These are phyloP conservation scores for Fraxinus albicans DNA, from an alignment of 305 asterid species.

Conservation along the genomic window DNA sequence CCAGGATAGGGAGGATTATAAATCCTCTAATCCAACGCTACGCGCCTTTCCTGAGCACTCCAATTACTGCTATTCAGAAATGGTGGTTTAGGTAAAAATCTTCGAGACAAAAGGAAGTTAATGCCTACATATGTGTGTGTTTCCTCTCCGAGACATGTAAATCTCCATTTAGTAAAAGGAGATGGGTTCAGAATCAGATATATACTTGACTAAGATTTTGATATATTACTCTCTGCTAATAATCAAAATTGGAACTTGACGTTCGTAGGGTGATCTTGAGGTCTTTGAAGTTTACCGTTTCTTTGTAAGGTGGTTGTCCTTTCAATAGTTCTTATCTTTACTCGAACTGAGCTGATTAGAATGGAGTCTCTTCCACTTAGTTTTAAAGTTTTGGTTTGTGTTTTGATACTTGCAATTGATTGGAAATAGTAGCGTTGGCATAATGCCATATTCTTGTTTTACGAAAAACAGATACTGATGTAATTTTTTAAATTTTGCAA, in stretches of 20 bases:
- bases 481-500: neutral
- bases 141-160: slow-evolving; percentile 18
- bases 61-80: slow-evolving; percentile 59
- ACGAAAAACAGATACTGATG: neutral
- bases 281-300: neutral
- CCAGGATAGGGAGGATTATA: slow-evolving; percentile 60
- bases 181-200: slow-evolving; percentile 9
- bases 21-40: slow-evolving; percentile 62
- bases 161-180: slow-evolving; percentile 21
- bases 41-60: slow-evolving; percentile 78
- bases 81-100: slow-evolving; percentile 89
- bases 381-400: neutral
- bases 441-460: neutral
- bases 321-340: neutral
- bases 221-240: slow-evolving; percentile 19
- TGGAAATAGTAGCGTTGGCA: neutral
- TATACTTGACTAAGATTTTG: slow-evolving; percentile 6
- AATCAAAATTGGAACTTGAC: neutral
- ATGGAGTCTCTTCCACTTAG: neutral
- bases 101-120: neutral
- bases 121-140: neutral
- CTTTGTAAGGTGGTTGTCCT: neutral
- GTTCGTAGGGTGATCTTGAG: neutral
- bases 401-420: neutral
- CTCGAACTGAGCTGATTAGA: neutral